Evolutionary conservation across 2,329 filamentous ascomycete species (phyloP), one percentile per base, ranked within the genome.

Genomic region (Chaetomium strumarium): DNA sequence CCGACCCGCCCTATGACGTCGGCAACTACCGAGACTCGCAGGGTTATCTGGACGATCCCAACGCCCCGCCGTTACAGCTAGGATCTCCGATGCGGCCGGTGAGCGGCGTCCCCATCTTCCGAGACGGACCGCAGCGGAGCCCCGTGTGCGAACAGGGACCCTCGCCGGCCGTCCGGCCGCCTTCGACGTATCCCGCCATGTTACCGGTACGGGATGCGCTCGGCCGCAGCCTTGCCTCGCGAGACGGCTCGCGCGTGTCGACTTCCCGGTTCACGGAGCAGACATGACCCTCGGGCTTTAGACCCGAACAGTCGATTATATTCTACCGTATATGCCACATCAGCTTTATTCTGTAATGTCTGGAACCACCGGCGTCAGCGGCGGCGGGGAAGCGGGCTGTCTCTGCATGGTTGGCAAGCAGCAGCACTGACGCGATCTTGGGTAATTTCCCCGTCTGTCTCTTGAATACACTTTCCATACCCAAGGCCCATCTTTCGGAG

Each of bases 81-180:
- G 80, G 79, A 16, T 70, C 74, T 9, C 78, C 79, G 6, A 83
- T 83, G 78, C 74, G 79, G 42, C 79, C 79, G 30, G 75, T 79
- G 49, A 83, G 80, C 62, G 80, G 81, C 10, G 69, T 83, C 4
- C 75, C 78, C n/a, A 71, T 83, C 31, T 76, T 83, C 63, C 75
- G 82, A 56, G 76, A 80, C n/a, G 80, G 84, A n/a, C 84, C 84
- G 14, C 81, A 78, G 16, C 77, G 82, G 49, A 83, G 80, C 3
- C 79, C 84, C 1, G 70, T 85, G 14, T 77, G 79, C 52, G 76
- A 80, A 53, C 72, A 76, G 46, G 75, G 72, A 20, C 77, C 78
- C 0, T 79, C 79, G 51, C 61, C 68, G 24, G 68, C 70, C 45
- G 57, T 58, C n/a, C 52, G 55, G 16, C 67, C 67, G 39, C 61